A percentile compares a stretch with the other conserved stretches of the same genome.
Conservation (phyloP, 805 yeast genomes). For the Peterozyma toletana region DNA sequence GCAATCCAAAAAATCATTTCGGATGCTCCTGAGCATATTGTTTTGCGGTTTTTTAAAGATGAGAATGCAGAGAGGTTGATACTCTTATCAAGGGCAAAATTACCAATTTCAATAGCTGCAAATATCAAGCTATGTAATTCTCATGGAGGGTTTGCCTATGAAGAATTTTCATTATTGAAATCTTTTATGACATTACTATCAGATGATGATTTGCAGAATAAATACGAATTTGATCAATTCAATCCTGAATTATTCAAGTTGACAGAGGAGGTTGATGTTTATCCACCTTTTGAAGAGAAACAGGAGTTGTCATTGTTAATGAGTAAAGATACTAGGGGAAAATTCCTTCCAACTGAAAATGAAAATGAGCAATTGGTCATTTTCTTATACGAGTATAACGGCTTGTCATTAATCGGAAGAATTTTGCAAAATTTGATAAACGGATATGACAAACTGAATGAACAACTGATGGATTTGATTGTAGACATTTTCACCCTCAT, state of each 20-base stretch:
- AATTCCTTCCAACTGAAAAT: conserved; percentile 46
- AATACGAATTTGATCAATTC: conserved; percentile 42
- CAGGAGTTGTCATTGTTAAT: conserved; percentile 38
- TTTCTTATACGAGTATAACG: conserved; percentile 69
- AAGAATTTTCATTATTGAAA: conserved; percentile 48
- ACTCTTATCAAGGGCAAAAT: conserved; percentile 59
- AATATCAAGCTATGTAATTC: conserved; percentile 53
- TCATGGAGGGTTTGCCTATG: conserved; percentile 61
- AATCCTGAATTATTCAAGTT: conserved; percentile 42
- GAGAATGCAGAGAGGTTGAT: conserved; percentile 36
- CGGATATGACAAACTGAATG: conserved; percentile 22
- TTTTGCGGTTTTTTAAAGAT: conserved; percentile 37
- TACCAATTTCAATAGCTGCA: conserved; percentile 60
- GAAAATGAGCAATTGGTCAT: conserved; percentile 39
- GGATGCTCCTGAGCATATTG: conserved; percentile 35
- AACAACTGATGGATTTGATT: conserved; percentile 31
- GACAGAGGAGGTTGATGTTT: conserved; percentile 32
- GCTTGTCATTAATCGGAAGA: conserved; percentile 84
- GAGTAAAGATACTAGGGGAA: conserved; percentile 58
- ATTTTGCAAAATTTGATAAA: conserved; percentile 56
- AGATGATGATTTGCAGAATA: conserved; percentile 27
- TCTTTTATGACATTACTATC: conserved; percentile 52
- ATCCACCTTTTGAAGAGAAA: conserved; percentile 42
- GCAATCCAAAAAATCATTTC: conserved; percentile 34
- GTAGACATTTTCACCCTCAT: conserved; percentile 45